phyloP scores from a whole-genome alignment of 176 grass and related monocot species.

The Carex cristatella region DNA sequence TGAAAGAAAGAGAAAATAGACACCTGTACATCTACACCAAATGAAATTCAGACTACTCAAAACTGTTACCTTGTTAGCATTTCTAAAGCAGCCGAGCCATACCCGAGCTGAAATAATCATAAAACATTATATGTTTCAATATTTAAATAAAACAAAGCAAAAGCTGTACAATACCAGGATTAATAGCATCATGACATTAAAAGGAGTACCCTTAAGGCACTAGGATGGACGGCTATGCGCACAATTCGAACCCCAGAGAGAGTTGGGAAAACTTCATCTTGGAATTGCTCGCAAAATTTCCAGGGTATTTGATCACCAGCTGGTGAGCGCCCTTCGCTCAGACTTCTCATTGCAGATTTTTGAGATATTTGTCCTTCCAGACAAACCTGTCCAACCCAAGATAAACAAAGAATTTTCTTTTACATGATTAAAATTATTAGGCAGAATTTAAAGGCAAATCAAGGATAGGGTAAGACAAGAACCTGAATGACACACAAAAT shows the following conservation, averaged over 20 bases:
- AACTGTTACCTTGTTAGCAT: slow-evolving; percentile 55
- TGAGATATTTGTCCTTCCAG: slow-evolving; percentile 95
- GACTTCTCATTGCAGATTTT: slow-evolving; percentile 81
- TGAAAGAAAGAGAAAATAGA: slow-evolving; percentile 8
- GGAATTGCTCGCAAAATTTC: slow-evolving; percentile 98
- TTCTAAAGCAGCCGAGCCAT: slow-evolving; percentile 72
- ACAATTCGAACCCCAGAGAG: slow-evolving; percentile 93
- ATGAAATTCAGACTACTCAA: neutral
- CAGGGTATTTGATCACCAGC: slow-evolving; percentile 96
- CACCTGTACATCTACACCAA: neutral
- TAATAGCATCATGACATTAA: slow-evolving; percentile 11
- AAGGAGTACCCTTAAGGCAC: slow-evolving; percentile 57
- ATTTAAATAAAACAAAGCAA: slow-evolving; percentile 7
- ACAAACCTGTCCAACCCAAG: slow-evolving; percentile 57
- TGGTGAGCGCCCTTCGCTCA: slow-evolving; percentile 67
- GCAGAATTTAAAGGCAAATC: slow-evolving; percentile 5
- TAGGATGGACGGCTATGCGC: slow-evolving; percentile 92
- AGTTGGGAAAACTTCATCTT: slow-evolving; percentile 89
- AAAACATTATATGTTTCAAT: neutral
- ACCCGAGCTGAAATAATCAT: slow-evolving; percentile 50
- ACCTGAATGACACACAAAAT: slow-evolving; percentile 99
- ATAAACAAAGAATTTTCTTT: slow-evolving; percentile 1
- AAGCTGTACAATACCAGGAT: neutral
- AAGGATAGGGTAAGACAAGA: slow-evolving; percentile 8
- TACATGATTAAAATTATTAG: neutral